These are phyloP conservation scores for Litchi chinensis DNA, from an alignment of 345 rosid genomes.

Conservation along the genomic window DNA sequence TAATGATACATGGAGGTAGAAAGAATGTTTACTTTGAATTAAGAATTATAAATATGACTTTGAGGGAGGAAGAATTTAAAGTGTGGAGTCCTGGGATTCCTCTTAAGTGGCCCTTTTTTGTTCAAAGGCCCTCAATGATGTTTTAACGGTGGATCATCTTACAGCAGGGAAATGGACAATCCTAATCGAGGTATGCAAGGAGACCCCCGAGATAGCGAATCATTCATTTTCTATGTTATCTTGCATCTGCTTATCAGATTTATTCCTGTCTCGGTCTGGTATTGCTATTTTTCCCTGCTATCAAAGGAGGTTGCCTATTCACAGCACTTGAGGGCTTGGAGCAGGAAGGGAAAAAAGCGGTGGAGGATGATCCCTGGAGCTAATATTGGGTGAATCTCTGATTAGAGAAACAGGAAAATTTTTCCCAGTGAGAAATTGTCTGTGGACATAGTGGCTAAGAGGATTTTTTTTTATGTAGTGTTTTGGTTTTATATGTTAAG, in stretches of 20 bases:
- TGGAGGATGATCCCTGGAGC: constrained; percentile 35
- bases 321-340: constrained; percentile 45
- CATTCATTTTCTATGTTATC: constrained; percentile 27
- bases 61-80: constrained; percentile 27
- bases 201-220: constrained; percentile 59
- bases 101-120: constrained; percentile 40
- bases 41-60: constrained; percentile 30
- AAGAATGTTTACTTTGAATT: constrained; percentile 24
- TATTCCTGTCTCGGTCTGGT: constrained; percentile 59
- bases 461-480: neutral
- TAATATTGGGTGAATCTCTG: constrained; percentile 26
- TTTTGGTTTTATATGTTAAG: constrained; percentile 13
- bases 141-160: constrained; percentile 59
- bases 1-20: constrained; percentile 21
- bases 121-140: constrained; percentile 36
- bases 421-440: constrained; percentile 12
- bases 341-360: constrained; percentile 35
- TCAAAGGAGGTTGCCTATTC: constrained; percentile 33
- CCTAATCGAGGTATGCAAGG: constrained; percentile 49
- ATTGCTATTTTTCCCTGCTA: constrained; percentile 39
- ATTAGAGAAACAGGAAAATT: constrained; percentile 16
- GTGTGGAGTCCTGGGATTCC: constrained; percentile 39
- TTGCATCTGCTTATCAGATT: constrained; percentile 39
- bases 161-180: constrained; percentile 60
- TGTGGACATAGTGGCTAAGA: constrained; percentile 9